Evolutionary conservation across 1,139 yeast genomes (phyloP), one percentile per base, ranked within the genome.

Genomic region (Pichia sp.): DNA sequence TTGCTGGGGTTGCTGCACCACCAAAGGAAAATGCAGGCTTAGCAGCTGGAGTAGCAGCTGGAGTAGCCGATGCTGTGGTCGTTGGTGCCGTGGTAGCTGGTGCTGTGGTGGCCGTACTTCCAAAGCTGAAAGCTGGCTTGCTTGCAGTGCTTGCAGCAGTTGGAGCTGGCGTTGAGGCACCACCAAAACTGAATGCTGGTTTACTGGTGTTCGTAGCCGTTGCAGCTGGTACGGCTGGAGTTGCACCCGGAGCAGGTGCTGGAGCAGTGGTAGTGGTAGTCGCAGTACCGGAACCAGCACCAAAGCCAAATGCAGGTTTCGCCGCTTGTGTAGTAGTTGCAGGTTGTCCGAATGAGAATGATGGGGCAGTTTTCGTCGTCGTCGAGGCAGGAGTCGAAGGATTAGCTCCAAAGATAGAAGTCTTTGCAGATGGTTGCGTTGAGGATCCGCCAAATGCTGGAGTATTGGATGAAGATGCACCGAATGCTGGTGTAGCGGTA

Each of bases 21-120:
- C 18, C 18, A 25, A 25, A 25, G 9, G 27, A 25, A 25, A 25
- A n/a, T 12, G 31, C 41, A 27, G 56, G 48, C 25, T 48, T 50
- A 15, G 50, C 35, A 13, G 34, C 23, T 34, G 36, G 27, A 10
- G 41, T 29, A 12, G 31, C 22, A n/a, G 31, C 24, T 17, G 30
- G 25, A 6, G 30, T 20, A 13, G 22, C 35, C 18, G 27, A 13
- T 10, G 29, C 27, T 24, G 27, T 3, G 8, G 32, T 9, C 2
- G 31, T 17, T 12, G 20, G 11, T 14, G 30, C 27, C 11, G 29
- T 8, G 2, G 20, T 16, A 15, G 23, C n/a, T n/a, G 31, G 13
- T 5, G 29, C 9, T 15, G 29, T 11, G 8, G 33, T 11, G 6
- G 29, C 17, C 6, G 8, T 27, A 16, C 12, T 12, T 5, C 16